Evolutionary conservation across 345 rosid species (phyloP), one percentile per base, ranked within the genome.

Genomic region (Hibiscus mutabilis): DNA sequence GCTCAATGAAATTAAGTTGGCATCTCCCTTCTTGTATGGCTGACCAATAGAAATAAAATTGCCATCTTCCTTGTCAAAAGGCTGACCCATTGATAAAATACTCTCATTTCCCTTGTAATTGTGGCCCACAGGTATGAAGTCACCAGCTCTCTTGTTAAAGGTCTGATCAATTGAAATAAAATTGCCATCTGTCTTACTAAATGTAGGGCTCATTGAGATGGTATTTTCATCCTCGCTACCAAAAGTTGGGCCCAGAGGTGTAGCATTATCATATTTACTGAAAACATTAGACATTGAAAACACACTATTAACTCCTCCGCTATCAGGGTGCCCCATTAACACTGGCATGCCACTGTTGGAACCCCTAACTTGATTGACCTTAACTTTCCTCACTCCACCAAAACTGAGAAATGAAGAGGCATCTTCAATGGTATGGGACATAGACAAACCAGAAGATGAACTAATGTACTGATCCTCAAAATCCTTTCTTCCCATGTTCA

Each of bases 301-400:
- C 53, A 73, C 18, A 60, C 71, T 52, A 42, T 70, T 74, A 71
- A 77, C 74, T 51, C 71, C 81, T 46, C 76, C 9, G 40, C 40
- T 78, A 59, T 75, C 80, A 6, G 76, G 63, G 55, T 71, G 69
- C 16, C 69, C 88, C 76, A 74, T 46, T 12, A 79, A 47, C 24
- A 71, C 68, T 59, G 83, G 74, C 59, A 81, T 66, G 70, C 74
- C 78, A 59, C 53, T 75, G 64, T 66, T 75, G 46, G 85, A 69
- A 42, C 82, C 86, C 68, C 77, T 72, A 18, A 85, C 86, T 74
- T 85, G 82, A 73, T 79, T 87, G 80, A 87, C 84, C 71, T 68
- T 79, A 49, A 85, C 83, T 78, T 85, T 87, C 73, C 85, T 81
- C 37, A 81, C 49, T 77, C 88, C 88, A 68, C 86, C 83, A 76